These are phyloP conservation scores for Termitomyces sp. DNA, from an alignment of 768 basidiomycete genomes.

Conservation along the genomic window DNA sequence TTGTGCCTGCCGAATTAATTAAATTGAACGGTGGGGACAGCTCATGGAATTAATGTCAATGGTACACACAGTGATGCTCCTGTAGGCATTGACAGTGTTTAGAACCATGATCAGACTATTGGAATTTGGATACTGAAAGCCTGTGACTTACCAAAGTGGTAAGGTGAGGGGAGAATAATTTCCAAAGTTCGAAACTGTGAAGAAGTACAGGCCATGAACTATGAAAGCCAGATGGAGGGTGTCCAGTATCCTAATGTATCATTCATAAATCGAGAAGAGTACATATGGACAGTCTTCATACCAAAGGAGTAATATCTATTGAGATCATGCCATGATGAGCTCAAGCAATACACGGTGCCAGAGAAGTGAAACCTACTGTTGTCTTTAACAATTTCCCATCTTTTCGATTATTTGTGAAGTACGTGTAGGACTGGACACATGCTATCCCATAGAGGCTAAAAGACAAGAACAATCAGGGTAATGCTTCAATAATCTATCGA, in stretches of 20 bases:
- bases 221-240: constrained; percentile 4
- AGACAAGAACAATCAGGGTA: not conserved
- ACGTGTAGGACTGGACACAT: constrained; percentile 7
- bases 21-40: no score
- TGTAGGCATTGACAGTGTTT: no score
- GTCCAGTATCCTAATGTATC: constrained; percentile 3
- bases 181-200: not conserved
- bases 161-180: no score
- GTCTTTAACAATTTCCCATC: not conserved
- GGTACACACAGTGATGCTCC: no score
- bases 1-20: no score
- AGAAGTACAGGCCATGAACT: constrained; percentile 5
- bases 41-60: no score
- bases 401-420: not conserved
- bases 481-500: not conserved
- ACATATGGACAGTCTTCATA: not conserved
- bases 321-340: not conserved
- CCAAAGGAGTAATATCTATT: constrained; percentile 8
- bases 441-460: constrained; percentile 9
- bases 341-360: no score
- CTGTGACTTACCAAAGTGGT: no score
- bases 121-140: no score
- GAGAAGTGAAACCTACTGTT: not conserved
- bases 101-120: no score
- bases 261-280: no score